Base-by-base conservation (phyloP, 305 asterid species). In the Fraxinus dipetala region DNA sequence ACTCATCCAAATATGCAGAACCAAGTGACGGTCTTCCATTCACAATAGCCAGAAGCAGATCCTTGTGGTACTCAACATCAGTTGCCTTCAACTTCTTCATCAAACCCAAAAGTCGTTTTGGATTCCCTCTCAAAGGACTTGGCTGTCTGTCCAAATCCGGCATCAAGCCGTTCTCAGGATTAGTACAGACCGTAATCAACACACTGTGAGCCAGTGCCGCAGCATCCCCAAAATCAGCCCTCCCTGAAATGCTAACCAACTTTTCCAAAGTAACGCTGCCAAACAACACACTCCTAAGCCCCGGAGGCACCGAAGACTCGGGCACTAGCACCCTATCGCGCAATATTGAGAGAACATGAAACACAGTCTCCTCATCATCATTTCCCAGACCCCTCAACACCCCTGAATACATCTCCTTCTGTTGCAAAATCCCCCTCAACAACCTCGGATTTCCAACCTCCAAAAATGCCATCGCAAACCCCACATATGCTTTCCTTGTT, bases 201-300 rank as follows among this genome's bases (percentile, higher is more conserved):
- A 96, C 92, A 61, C 78, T 82, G 30, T 92, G 88, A 9, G 97
- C 98, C 89, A 96, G 81, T 80, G 89, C 92, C 11, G 93, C 91
- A 72, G 91, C 95, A 76, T 86, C 83, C 51, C 84, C 91, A 36
- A 88, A 92, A 82, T 86, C 91, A 16, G 83, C 86, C 86, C 89
- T 88, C 85, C 95, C 98, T 0, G 97, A 92, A 89, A 96, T 88
- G 63, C 85, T 84, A 67, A 86, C 88, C 87, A 96, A 85, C 85
- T 96, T 94, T 91, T 96, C 96, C 92, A 96, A 81, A 59, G 97
- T 94, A 81, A 91, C 94, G 45, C 93, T 96, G 70, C 99, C 99
- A 75, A 96, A 96, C 88, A 96, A 87, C 85, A 94, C 98, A 86
- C 99, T 96, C 85, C 98, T 92, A 22, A 90, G 93, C 69, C 91